These are phyloP conservation scores for Rhododendron vialii DNA, from an alignment of 148 eudicot genomes.

Conservation along the genomic window DNA sequence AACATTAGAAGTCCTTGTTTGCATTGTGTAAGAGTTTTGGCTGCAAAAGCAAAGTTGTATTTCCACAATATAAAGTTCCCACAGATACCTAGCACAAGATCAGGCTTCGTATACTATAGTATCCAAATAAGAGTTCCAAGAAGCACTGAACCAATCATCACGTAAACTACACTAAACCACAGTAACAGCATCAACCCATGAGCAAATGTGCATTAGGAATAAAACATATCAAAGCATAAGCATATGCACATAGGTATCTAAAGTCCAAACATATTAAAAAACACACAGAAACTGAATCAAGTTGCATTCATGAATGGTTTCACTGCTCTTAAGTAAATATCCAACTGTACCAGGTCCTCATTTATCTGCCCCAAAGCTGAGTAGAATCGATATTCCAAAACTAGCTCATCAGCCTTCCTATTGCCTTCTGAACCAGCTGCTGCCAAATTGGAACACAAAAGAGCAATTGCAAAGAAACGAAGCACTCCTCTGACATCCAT, in stretches of 20 bases:
- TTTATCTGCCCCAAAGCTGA: slow-evolving; percentile 35
- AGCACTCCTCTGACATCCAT: slow-evolving; percentile 42
- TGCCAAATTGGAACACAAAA: slow-evolving; percentile 33
- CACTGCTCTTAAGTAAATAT: background rate
- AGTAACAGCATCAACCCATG: background rate
- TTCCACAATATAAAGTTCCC: background rate
- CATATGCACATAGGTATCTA: background rate
- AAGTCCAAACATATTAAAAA: background rate
- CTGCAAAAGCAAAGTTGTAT: background rate
- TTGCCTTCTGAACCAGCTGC: slow-evolving; percentile 37
- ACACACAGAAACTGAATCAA: background rate
- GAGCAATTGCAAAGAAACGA: slow-evolving; percentile 32
- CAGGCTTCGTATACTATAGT: background rate
- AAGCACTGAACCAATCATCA: background rate
- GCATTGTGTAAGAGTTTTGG: background rate
- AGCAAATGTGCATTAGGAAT: background rate
- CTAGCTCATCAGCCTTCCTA: slow-evolving; percentile 24
- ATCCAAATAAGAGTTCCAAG: background rate
- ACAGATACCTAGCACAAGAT: background rate
- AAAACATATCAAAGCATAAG: background rate
- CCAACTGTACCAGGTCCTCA: slow-evolving; percentile 49
- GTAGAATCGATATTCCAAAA: slow-evolving; percentile 29
- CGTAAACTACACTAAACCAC: background rate
- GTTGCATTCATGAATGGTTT: background rate
- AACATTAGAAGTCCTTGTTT: background rate